Evolutionary conservation across 768 basidiomycete species (phyloP).

Genomic region (Pluteus cervinus): DNA sequence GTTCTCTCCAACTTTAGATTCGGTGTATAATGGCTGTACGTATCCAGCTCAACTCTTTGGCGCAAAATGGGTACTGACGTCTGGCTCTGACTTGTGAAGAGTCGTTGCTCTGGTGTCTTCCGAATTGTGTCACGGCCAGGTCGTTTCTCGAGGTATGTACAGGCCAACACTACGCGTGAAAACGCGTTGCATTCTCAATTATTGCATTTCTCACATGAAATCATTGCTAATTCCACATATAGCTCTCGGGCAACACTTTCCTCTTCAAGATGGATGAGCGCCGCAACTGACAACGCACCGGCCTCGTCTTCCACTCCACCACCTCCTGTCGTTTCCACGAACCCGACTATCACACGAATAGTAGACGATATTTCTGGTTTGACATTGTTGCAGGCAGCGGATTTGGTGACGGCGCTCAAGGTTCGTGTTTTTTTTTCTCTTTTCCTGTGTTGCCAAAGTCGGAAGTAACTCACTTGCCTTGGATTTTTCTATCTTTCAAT

Average conservation of each 20-base stretch:
- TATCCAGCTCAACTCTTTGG: slow-evolving; percentile 7
- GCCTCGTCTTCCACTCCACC: slow-evolving; percentile 36
- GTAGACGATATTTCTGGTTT: slow-evolving; percentile 90
- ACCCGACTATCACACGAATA: slow-evolving; percentile 72
- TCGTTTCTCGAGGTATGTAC: slow-evolving; percentile 28
- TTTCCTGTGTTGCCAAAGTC: no score
- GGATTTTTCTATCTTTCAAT: neutral
- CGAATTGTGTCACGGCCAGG: slow-evolving; percentile 36
- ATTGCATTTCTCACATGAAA: neutral
- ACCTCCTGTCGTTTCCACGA: slow-evolving; percentile 33
- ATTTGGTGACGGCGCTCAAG: slow-evolving; percentile 89
- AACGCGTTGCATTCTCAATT: slow-evolving; percentile 5
- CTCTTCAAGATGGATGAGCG: slow-evolving; percentile 51
- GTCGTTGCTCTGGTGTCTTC: slow-evolving; percentile 37
- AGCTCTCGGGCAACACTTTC: slow-evolving; percentile 32
- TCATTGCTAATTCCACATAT: slow-evolving; percentile 7
- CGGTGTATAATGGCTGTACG: slow-evolving; percentile 45
- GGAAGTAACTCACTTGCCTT: no score
- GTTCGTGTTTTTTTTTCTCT: no score
- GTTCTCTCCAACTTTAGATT: no score
- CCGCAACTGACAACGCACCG: slow-evolving; percentile 42
- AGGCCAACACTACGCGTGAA: slow-evolving; percentile 1
- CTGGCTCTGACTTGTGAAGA: slow-evolving; percentile 20
- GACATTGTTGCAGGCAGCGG: slow-evolving; percentile 90
- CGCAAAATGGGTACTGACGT: slow-evolving; percentile 4